phyloP scores from a whole-genome alignment of 257 asterid species.

The Przewalskia tangutica region DNA sequence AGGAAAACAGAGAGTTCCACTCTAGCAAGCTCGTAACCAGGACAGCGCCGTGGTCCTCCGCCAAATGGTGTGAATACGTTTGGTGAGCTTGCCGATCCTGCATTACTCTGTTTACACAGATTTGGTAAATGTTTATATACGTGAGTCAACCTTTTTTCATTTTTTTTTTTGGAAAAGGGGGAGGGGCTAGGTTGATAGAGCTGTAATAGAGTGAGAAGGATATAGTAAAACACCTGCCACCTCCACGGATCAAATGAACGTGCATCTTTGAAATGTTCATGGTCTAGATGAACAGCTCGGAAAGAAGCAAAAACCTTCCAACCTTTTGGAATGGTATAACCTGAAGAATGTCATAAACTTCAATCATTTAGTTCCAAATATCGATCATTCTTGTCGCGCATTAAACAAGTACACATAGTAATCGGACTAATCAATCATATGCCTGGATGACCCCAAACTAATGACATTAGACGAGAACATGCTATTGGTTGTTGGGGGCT shows the following conservation, averaged over 20 bases:
- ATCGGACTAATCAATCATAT: background rate
- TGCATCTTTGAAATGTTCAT: conserved; percentile 70
- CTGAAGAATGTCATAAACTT: conserved; percentile 12
- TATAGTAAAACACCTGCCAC: conserved; percentile 54
- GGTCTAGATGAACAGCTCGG: conserved; percentile 84
- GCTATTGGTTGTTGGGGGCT: background rate
- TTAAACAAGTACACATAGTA: background rate
- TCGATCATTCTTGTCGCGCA: background rate
- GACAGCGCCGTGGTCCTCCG: conserved; percentile 97
- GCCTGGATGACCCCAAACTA: background rate
- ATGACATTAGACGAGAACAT: background rate
- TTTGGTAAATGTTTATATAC: background rate
- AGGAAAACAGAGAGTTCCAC: conserved; percentile 92
- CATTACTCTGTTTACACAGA: conserved; percentile 16
- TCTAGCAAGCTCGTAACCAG: conserved; percentile 91
- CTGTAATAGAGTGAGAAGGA: background rate
- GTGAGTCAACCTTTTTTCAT: background rate
- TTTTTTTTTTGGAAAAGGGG: background rate
- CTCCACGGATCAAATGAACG: conserved; percentile 95
- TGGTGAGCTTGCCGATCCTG: conserved; percentile 22
- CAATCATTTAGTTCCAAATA: background rate
- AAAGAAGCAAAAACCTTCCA: conserved; percentile 81
- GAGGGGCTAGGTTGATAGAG: background rate
- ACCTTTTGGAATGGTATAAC: conserved; percentile 84
- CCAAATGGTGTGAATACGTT: conserved; percentile 74